Base-by-base conservation (phyloP, 805 yeast genomes). In the Isabelozyma pseudorhagii region DNA sequence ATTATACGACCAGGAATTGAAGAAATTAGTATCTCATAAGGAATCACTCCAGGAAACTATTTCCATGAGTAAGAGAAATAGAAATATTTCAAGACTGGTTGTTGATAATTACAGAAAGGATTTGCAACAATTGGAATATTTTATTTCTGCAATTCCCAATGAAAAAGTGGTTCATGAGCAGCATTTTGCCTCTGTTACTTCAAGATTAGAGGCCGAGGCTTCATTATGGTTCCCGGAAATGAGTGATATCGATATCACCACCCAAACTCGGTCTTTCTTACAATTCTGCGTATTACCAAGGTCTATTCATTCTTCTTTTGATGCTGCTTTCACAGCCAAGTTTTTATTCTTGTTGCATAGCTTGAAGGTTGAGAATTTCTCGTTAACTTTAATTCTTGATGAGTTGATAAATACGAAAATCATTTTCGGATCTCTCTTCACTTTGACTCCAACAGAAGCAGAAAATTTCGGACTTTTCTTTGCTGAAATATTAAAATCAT, bases 401-500 rank as follows among this genome's bases (percentile, higher is more conserved):
- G 63, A 62, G 15, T 66, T 90, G 21, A 77, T 89, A 49, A 61
- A 68, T 0, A 69, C 71, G 3, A 71, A 73, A 9, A 64, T 83
- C 11, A 62, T 89, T 44, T 76, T 75, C 44, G 78, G 85, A 3
- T 77, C 89, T 2, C 60, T 91, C 10, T 85, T 80, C 56, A 81
- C 93, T 1, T 79, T 83, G 47, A 87, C 97, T 0, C 78, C 89
- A 0, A 66, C 75, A 4, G 97, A 92, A 60, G 84, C 96, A 1
- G 96, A 91, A 57, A 87, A 88, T 60, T 64, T 91, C 38, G 96
- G 96, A 3, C 65, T 89, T 10, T 91, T 92, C 56, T 80, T 82
- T 56, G 72, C 81, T 25, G 83, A 81, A 21, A 53, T 87, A 1
- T 67, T 89, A 41, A 67, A 63, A 6, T 67, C 66, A 18, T 69